These are phyloP conservation scores for Byssothecium circinans DNA, from an alignment of 2,329 filamentous ascomycete genomes.

Conservation along the genomic window DNA sequence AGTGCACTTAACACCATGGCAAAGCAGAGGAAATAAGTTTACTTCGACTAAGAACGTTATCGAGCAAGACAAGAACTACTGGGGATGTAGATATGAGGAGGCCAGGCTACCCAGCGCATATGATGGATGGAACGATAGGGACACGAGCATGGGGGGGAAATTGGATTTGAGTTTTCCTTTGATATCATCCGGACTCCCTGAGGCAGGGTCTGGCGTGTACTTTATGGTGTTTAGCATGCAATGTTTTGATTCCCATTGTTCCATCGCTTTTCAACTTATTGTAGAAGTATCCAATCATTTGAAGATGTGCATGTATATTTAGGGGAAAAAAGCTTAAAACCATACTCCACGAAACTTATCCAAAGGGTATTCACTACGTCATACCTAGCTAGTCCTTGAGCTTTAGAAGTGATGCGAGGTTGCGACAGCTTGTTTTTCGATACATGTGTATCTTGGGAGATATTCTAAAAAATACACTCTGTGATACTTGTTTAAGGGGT, in stretches of 20 bases:
- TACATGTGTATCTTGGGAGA: too few species aligned
- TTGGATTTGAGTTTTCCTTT: constrained; percentile 29
- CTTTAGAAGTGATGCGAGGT: too few species aligned
- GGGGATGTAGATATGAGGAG: constrained; percentile 39
- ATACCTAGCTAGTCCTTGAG: too few species aligned
- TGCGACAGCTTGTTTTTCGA: too few species aligned
- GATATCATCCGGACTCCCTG: constrained; percentile 30
- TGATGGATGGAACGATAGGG: constrained; percentile 14
- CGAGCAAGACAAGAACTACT: constrained; percentile 19
- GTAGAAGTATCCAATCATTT: too few species aligned
- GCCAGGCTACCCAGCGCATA: constrained; percentile 23
- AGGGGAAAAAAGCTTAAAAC: too few species aligned
- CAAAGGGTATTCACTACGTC: too few species aligned
- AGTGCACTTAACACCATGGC: constrained; percentile 99
- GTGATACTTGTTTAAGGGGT: too few species aligned
- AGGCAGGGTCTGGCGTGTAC: constrained; percentile 40
- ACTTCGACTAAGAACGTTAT: constrained; percentile 1
- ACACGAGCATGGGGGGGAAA: constrained; percentile 21
- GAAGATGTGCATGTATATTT: too few species aligned
- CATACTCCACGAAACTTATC: too few species aligned
- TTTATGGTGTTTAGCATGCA: constrained; percentile 43
- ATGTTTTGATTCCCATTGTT: constrained; percentile 32
- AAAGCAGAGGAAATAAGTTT: constrained; percentile 55
- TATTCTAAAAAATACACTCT: too few species aligned
- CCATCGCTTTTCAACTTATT: too few species aligned